These are phyloP conservation scores for Hibiscus trionum DNA, from an alignment of 345 rosid species.

Conservation along the genomic window DNA sequence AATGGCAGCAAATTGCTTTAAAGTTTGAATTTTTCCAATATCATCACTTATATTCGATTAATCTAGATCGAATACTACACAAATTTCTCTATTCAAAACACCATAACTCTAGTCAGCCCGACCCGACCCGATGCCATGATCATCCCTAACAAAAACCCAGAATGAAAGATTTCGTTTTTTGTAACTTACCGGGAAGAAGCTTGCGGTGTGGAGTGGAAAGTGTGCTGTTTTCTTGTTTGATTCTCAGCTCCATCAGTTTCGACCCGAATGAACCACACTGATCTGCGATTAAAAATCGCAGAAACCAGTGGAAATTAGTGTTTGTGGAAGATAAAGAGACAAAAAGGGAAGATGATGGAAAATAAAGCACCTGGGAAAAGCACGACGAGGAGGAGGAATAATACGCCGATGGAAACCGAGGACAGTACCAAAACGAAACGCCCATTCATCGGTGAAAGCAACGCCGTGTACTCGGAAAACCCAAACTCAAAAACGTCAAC, in stretches of 20 bases:
- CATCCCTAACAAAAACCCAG: no score
- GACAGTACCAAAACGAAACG: slow-evolving; percentile 12
- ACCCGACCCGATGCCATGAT: no score
- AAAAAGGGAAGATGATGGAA: neutral
- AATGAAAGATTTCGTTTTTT: neutral
- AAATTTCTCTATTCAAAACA: no score
- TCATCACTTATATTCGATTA: no score
- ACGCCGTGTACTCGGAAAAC: neutral
- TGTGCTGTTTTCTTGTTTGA: slow-evolving; percentile 6
- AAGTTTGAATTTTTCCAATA: no score
- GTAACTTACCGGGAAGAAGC: slow-evolving; percentile 30
- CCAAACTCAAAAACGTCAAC: neutral
- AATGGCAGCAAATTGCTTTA: no score
- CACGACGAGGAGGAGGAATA: slow-evolving; percentile 10
- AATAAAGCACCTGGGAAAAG: slow-evolving; percentile 16
- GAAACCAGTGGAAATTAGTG: neutral
- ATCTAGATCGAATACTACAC: no score
- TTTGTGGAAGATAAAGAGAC: neutral
- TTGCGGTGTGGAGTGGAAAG: slow-evolving; percentile 38
- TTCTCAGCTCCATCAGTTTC: neutral
- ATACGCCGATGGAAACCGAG: slow-evolving; percentile 12
- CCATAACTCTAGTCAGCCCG: no score
- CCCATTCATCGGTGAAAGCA: slow-evolving; percentile 21
- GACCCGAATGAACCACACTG: neutral
- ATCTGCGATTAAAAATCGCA: slow-evolving; percentile 11